A percentile compares a stretch with the other conserved stretches of the same genome.
Evolutionary conservation across 1,139 yeast genomes (phyloP).

Genomic region (Tardiomyces depauwii): DNA sequence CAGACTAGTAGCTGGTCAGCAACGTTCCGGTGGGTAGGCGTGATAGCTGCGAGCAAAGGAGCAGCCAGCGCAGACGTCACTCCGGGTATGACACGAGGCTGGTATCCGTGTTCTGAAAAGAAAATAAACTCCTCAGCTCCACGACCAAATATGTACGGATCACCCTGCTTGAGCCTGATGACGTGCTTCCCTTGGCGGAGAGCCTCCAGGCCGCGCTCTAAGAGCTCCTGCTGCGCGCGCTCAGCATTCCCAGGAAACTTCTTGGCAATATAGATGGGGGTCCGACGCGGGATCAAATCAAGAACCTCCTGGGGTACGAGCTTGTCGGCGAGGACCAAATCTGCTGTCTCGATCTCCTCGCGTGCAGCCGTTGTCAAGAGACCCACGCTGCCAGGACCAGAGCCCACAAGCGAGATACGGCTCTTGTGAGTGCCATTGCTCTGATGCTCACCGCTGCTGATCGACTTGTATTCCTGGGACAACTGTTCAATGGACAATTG

Average conservation of each 20-base stretch:
- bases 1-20: conserved; percentile 89
- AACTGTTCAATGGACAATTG: conserved; percentile 47
- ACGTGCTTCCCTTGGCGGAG: conserved; percentile 60
- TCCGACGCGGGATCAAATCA: conserved; percentile 62
- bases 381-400: conserved; percentile 89
- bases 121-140: conserved; percentile 87
- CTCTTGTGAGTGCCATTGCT: conserved; percentile 27
- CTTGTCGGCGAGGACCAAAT: conserved; percentile 79
- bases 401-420: conserved; percentile 67
- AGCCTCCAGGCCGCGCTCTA: conserved; percentile 57
- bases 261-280: conserved; percentile 74
- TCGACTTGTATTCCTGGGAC: conserved; percentile 1
- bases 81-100: conserved; percentile 74
- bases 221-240: conserved; percentile 76
- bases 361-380: conserved; percentile 79
- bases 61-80: conserved; percentile 87
- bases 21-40: conserved; percentile 87
- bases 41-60: conserved; percentile 73
- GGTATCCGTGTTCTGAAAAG: conserved; percentile 55
- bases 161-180: conserved; percentile 90
- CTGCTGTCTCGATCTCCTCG: conserved; percentile 71
- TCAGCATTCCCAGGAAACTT: conserved; percentile 98
- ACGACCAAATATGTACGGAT: conserved; percentile 92
- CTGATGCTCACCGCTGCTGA: conserved; percentile 2
- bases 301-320: conserved; percentile 83